Base-by-base conservation (phyloP, 805 yeast species). In the Spathaspora girioi region DNA sequence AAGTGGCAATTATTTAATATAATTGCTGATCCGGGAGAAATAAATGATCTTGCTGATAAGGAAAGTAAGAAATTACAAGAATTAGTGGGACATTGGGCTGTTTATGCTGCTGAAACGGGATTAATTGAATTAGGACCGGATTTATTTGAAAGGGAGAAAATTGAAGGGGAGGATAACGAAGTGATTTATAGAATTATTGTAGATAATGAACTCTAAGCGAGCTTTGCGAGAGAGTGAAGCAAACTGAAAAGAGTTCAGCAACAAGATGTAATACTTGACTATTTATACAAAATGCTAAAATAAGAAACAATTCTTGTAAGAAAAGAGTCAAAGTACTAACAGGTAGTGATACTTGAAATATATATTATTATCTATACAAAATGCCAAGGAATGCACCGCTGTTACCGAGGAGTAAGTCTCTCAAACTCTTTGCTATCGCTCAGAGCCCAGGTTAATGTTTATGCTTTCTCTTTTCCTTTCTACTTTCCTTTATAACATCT, bases 21-120 rank as follows among this genome's bases (percentile, higher is more conserved):
- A 20, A 55, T 59, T 27, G 54, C 55, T 10, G 84, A 80, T 55
- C 80, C 78, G 3, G 84, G 86, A 12, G 86, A 82, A 59, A 75
- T 72, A 1, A 44, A 50, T n/a, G 81, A 82, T 57, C 59, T 80
- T 43, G 69, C 79, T 3, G 65, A 59, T 7, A 18, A 54, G 7
- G 51, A 69, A 8, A 73, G 75, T 1, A 73, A 67, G 5, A 67
- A 68, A 17, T 65, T 80, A 46, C 61, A 67, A 6, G 74, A 74
- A 55, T 55, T 82, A 56, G 57, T 78, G 20, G 66, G 65, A 35
- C 76, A 77, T 51, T 82, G 84, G 83, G 65, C 77, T 1, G 69
- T 70, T 26, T 81, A 80, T 54, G 80, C 76, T 35, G 77, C 82
- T 6, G 82, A 78, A 54, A 77, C 81, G 0, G 81, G 82, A 1